phyloP scores from a whole-genome alignment of 2,329 filamentous ascomycete genomes.

The Camptophora hylomeconis region DNA sequence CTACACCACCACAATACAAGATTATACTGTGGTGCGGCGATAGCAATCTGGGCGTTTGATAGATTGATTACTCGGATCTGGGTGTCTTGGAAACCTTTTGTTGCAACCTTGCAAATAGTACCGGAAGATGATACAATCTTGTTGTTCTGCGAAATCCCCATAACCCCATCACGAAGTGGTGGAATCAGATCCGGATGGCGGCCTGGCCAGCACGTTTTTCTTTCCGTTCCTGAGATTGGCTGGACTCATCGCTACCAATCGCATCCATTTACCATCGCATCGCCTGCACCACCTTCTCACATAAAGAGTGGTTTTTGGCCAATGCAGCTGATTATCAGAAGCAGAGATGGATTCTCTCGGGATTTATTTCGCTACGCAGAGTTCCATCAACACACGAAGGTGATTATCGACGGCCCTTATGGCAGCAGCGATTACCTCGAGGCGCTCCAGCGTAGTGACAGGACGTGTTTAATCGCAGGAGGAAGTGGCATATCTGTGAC shows the following conservation, averaged over 20 bases:
- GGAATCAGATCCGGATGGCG: constrained; percentile 40
- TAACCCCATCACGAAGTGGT: constrained; percentile 9
- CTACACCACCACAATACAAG: constrained; percentile 43
- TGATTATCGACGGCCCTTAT: constrained; percentile 53
- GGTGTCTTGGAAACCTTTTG: constrained; percentile 37
- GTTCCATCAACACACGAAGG: constrained; percentile 27
- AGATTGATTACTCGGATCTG: constrained; percentile 43
- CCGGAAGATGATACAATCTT: constrained; percentile 45
- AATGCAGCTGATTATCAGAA: constrained; percentile 41
- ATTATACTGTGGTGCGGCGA: constrained; percentile 40
- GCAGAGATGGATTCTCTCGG: constrained; percentile 46
- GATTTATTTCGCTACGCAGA: constrained; percentile 41
- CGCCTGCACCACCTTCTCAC: constrained; percentile 19
- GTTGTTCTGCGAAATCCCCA: constrained; percentile 21
- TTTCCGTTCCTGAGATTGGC: constrained; percentile 44
- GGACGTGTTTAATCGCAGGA: constrained; percentile 46
- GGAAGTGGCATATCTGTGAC: constrained; percentile 53
- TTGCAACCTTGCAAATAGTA: constrained; percentile 39
- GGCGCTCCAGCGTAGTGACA: constrained; percentile 36
- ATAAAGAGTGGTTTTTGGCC: constrained; percentile 30
- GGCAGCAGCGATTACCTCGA: constrained; percentile 44
- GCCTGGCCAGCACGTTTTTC: constrained; percentile 51
- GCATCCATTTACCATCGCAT: constrained; percentile 56
- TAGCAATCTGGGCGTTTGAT: constrained; percentile 46
- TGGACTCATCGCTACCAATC: constrained; percentile 42